A percentile compares a stretch with the other conserved stretches of the same genome.
Evolutionary conservation across 2,329 filamentous ascomycete species (phyloP).

Genomic region (Alternaria rosae): DNA sequence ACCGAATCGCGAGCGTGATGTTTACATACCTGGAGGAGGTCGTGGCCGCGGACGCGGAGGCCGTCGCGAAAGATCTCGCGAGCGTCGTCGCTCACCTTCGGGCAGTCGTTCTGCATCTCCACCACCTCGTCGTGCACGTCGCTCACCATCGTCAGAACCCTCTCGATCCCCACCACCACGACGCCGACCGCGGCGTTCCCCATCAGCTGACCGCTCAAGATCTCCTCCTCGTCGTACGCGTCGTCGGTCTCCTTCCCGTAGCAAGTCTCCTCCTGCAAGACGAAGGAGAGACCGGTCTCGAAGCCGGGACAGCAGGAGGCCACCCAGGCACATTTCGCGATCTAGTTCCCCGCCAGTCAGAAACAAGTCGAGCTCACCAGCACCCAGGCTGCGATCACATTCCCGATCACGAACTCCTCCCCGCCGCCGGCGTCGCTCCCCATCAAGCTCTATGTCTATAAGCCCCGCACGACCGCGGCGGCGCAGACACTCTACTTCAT

Average conservation of each 20-base stretch:
- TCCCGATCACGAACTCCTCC: conserved; percentile 41
- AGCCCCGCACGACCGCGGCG: conserved; percentile 51
- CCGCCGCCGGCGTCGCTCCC: conserved; percentile 49
- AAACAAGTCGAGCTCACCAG: conserved; percentile 61
- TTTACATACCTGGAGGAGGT: conserved; percentile 62
- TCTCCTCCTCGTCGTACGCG: conserved; percentile 34
- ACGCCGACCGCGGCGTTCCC: conserved; percentile 37
- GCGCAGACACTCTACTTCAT: conserved; percentile 54
- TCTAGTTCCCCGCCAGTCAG: conserved; percentile 56
- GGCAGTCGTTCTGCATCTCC: conserved; percentile 24
- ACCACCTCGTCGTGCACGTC: conserved; percentile 18
- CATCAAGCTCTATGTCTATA: conserved; percentile 48
- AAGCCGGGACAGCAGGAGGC: conserved; percentile 41
- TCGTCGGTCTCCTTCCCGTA: conserved; percentile 23
- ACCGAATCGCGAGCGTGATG: conserved; percentile 61
- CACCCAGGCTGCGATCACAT: conserved; percentile 53
- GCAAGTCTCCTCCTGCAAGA: conserved; percentile 25
- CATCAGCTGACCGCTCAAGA: conserved; percentile 40
- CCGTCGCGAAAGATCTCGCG: conserved; percentile 46
- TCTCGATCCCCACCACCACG: conserved; percentile 38
- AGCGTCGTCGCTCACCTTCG: conserved; percentile 46
- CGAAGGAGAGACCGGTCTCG: conserved; percentile 39
- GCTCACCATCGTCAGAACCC: conserved; percentile 22
- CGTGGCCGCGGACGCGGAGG: conserved; percentile 46
- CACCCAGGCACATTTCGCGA: conserved; percentile 53